Evolutionary conservation across 2,329 filamentous ascomycete genomes (phyloP), one percentile per base, ranked within the genome.

Genomic region (Hypoxylon sp.): DNA sequence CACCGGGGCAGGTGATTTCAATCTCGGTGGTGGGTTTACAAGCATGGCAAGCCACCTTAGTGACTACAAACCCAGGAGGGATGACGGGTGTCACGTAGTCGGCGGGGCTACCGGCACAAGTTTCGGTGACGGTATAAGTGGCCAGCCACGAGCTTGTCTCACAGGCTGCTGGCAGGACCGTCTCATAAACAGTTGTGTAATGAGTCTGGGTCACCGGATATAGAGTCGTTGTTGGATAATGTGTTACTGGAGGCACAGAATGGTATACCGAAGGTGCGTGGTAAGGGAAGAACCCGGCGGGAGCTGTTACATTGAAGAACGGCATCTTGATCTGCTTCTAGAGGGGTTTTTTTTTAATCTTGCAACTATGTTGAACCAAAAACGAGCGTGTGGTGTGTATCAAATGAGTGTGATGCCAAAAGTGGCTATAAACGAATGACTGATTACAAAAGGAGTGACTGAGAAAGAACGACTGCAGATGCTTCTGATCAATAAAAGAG

Each of bases 51-150:
- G 71, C 71, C 61, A 82, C 78, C 22, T 78, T 80, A 59, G 79
- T 80, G 66, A 78, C 77, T 66, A 79, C 77, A 71, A 82, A 82
- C 65, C 80, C 79, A 1, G 80, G 79, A 22, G 80, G 80, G n/a
- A 79, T 71, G 11, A 70, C 62, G 1, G 75, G 73, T 22, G 75
- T 74, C 11, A 73, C 72, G 69, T 77, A 80, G 55, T 73, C 66
- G 57, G 69, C 66, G 50, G 73, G 73, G 64, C 75, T 70, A 55
- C 80, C 80, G 11, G 72, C 66, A 72, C 78, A 79, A 29, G 76
- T 77, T 73, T 82, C 78, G 8, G 72, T 74, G 72, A 83, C 71
- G 57, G 81, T 83, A 76, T 83, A 84, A 33, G 79, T 80, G 35
- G 81, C 80, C 39, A 77, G 62, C 81, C 81, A 82, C 51, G 71